Evolutionary conservation across 192 early-diverging fungal genomes (phyloP), one percentile per base, ranked within the genome.

Genomic region (Backusella liffmaniae): DNA sequence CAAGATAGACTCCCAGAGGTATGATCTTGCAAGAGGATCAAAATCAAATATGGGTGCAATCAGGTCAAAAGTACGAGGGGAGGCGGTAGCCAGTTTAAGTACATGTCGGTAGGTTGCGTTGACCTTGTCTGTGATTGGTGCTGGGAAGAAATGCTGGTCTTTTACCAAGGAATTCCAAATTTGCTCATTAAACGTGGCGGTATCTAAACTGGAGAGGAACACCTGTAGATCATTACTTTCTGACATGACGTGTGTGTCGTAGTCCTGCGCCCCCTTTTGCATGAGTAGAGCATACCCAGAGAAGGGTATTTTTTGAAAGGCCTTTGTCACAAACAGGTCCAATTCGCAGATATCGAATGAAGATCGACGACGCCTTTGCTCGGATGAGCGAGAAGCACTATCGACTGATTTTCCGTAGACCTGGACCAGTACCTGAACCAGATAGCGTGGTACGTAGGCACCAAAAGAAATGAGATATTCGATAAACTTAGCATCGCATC

Each of bases 401-500:
- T 69, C 67, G 2, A 69, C 35, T 13, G 67, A 18, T 23, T 69
- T 69, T 13, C 67, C 67, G 3, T 69, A 69, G 16, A 69, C 37
- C 37, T 74, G 73, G 2, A 74, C 51, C 26, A 74, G 15, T 44
- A 41, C 65, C 56, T 74, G 73, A 30, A 74, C 51, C n/a, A 74
- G 34, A 41, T 74, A 74, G 32, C 73, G 73, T 21, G 73, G 73
- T 12, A 74, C 16, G 26, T 30, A 16, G 1, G 73, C 73, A 30
- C 73, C 73, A 66, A 59, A 74, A 42, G 35, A 37, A 30, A 74
- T 5, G 15, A 74, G 51, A 53, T 39, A 66, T 15, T 66, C 37
- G 21, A 74, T 41, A 37, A 74, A 59, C 1, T 13, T 29, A 6
- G 53, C 32, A 18, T 26, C 62, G 21, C 73, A 74, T 13, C 16